Conservation (phyloP, 305 asterid genomes). For the Fraxinus platypoda region DNA sequence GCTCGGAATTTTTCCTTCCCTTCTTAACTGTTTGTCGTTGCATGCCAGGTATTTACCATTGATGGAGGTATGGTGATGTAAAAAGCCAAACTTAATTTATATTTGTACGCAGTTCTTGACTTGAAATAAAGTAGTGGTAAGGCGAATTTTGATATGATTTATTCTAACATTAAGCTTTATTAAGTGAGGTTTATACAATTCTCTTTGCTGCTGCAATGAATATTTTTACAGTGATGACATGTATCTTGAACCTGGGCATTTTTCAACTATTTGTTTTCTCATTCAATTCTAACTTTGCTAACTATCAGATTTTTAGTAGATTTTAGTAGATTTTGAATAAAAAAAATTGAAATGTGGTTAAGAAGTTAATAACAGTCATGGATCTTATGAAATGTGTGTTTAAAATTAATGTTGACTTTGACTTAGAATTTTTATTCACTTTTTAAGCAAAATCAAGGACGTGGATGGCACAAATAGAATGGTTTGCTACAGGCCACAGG, state of each 20-base stretch:
- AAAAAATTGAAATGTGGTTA: too few species aligned
- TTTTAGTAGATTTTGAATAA: too few species aligned
- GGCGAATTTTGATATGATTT: neutral
- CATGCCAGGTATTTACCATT: conserved; percentile 76
- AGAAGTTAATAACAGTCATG: too few species aligned
- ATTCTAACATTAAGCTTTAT: neutral
- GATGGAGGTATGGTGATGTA: conserved; percentile 99
- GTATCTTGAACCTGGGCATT: neutral
- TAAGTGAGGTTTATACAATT: neutral
- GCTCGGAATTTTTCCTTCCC: neutral
- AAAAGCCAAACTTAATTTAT: neutral
- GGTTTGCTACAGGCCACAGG: too few species aligned
- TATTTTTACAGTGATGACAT: neutral
- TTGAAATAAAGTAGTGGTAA: neutral
- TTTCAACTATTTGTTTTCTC: neutral
- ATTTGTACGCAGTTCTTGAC: conserved; percentile 1
- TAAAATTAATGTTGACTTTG: neutral
- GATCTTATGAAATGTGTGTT: neutral
- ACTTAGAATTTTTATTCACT: neutral
- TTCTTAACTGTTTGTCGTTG: neutral
- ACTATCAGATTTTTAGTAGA: neutral
- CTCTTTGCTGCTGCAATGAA: neutral
- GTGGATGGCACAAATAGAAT: too few species aligned
- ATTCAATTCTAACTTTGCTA: neutral
- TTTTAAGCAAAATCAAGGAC: too few species aligned